Base-by-base conservation (phyloP, 2,329 filamentous ascomycete species). In the Botryotinia convoluta region DNA sequence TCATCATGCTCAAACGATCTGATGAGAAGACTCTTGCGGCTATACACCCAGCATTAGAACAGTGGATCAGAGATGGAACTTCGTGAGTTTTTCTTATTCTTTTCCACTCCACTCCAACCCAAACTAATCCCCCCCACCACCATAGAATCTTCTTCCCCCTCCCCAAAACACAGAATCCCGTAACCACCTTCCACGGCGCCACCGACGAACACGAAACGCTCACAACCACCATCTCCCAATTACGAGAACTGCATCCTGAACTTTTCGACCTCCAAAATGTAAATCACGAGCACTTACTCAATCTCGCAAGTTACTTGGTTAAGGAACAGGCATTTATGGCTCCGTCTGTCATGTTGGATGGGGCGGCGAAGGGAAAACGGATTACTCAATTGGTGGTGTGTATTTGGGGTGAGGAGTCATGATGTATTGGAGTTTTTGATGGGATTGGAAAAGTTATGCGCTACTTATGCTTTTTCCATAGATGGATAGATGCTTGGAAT, bases 271-370 rank as follows among this genome's bases (percentile, higher is more conserved):
- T 63, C 73, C 32, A n/a, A 39, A 26, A 35, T 6, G 5, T 54
- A 54, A 26, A 35, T 12, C n/a, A 26, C 2, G 59, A 29, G 18
- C 48, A 37, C 14, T 16, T 76, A 9, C 70, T 75, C 4, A 74
- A 78, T 45, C 75, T 75, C n/a, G 76, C 77, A 12, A 79, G 75
- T 68, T 75, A 74, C 32, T 10, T 79, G 1, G 74, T 72, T 1
- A 71, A 71, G 16, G 75, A 78, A 61, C 77, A 79, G 63, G 72
- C 65, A 0, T 42, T 79, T 7, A 32, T 63, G 51, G 67, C 60
- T 18, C 42, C 48, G 22, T 75, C 72, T 60, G 44, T 48, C n/a
- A 76, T 76, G 73, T 2, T 61, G 4, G 35, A 72, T 51, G 68
- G 68, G 20, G 37, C 22, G 14, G 59, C 51, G 16, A 45, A 35